phyloP scores from a whole-genome alignment of 169 alveolate species.

The Plasmodium gonderi region DNA sequence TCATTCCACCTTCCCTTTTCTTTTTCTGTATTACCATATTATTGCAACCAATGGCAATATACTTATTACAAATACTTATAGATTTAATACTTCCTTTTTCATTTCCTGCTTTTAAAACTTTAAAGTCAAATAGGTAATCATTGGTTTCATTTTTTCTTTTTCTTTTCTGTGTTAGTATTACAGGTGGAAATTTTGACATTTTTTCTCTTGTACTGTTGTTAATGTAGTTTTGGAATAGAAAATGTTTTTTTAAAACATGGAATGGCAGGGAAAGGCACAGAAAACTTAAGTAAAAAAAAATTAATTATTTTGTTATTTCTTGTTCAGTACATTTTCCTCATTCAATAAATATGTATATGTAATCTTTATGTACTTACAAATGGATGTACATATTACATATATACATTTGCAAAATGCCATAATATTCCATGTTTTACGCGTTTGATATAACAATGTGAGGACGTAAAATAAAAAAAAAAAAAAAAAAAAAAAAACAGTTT shows the following conservation, averaged over 20 bases:
- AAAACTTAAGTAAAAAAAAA: neutral
- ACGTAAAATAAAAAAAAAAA: too few species aligned
- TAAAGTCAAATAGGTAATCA: constrained; percentile 29
- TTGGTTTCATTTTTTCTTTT: neutral
- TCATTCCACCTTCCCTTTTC: neutral
- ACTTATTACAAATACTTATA: constrained; percentile 38
- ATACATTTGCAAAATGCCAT: too few species aligned
- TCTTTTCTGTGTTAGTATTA: constrained; percentile 19
- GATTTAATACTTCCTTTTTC: constrained; percentile 31
- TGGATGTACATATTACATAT: too few species aligned
- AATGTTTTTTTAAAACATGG: neutral
- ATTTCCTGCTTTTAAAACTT: constrained; percentile 13
- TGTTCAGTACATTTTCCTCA: neutral
- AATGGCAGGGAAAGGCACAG: neutral
- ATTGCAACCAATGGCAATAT: constrained; percentile 43
- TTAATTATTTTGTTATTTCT: neutral
- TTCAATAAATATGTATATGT: neutral
- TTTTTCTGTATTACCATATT: constrained; percentile 26
- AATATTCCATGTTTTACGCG: too few species aligned
- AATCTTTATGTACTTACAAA: too few species aligned
- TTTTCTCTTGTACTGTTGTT: constrained; percentile 5
- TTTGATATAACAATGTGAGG: too few species aligned
- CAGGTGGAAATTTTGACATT: constrained; percentile 30
- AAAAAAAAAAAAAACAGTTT: neutral
- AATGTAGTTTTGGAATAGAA: neutral